These are phyloP conservation scores for Monosporascus sp. DNA, from an alignment of 2,329 filamentous ascomycete species.

Conservation along the genomic window DNA sequence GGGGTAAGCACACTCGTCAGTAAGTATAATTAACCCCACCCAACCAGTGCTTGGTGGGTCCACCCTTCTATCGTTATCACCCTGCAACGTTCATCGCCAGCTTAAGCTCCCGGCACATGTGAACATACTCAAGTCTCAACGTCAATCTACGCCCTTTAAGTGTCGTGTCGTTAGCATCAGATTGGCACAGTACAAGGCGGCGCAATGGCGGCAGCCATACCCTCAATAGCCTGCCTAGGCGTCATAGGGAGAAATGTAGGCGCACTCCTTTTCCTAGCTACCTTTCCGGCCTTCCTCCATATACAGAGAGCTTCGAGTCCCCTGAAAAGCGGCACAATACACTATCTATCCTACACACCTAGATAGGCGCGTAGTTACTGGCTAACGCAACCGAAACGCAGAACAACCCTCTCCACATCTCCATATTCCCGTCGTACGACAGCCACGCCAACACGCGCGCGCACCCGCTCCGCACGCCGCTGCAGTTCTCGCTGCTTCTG, in stretches of 20 bases:
- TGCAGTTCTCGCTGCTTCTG: conserved; percentile 88
- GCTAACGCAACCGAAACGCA: conserved; percentile 32
- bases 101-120: too few relatives aligned
- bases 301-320: background rate
- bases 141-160: too few relatives aligned
- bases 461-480: conserved; percentile 58
- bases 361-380: background rate
- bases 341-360: background rate
- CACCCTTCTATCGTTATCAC: too few relatives aligned
- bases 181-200: background rate
- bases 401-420: conserved; percentile 95
- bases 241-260: conserved; percentile 88
- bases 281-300: background rate
- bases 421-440: conserved; percentile 75
- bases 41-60: too few relatives aligned
- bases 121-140: too few relatives aligned
- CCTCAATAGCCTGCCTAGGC: conserved; percentile 88
- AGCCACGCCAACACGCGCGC: conserved; percentile 45
- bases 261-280: conserved; percentile 4
- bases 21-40: too few relatives aligned
- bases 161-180: background rate
- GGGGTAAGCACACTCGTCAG: too few relatives aligned
- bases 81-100: too few relatives aligned
- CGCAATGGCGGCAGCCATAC: conserved; percentile 56
- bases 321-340: background rate